Conservation (phyloP, 2,329 filamentous ascomycete species). For the Monosporascus sp. region DNA sequence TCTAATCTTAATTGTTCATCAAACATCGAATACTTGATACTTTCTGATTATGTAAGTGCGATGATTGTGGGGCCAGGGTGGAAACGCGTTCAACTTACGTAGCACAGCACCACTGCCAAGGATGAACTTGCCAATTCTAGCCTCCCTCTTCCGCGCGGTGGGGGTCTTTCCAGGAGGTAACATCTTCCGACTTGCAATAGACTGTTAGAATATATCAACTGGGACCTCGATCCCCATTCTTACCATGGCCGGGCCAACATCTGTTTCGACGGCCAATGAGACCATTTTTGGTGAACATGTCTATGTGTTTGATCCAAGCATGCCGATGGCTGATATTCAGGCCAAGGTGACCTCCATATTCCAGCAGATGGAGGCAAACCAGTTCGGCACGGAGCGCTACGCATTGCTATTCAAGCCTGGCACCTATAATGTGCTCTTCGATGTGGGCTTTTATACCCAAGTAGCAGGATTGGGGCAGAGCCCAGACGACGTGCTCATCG, state of each 20-base stretch:
- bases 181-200: not conserved
- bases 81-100: no score
- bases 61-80: no score
- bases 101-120: no score
- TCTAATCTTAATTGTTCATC: no score
- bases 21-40: no score
- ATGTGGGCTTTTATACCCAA: constrained; percentile 28
- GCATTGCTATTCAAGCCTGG: constrained; percentile 27
- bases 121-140: no score
- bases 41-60: no score
- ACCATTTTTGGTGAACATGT: constrained; percentile 28
- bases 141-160: no score
- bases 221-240: not conserved
- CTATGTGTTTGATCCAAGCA: constrained; percentile 25
- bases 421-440: constrained; percentile 25
- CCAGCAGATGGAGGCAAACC: constrained; percentile 27
- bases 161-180: no score
- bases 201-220: not conserved
- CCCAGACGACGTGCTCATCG: constrained; percentile 25
- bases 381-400: constrained; percentile 26
- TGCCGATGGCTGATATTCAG: constrained; percentile 24
- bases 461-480: constrained; percentile 24
- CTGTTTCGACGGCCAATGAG: constrained; percentile 15
- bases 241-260: not conserved
- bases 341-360: constrained; percentile 22